A percentile compares a stretch with the other conserved stretches of the same genome.
These are phyloP conservation scores for Zymoseptoria tritici DNA, from an alignment of 2,329 filamentous ascomycete genomes.

Conservation along the genomic window DNA sequence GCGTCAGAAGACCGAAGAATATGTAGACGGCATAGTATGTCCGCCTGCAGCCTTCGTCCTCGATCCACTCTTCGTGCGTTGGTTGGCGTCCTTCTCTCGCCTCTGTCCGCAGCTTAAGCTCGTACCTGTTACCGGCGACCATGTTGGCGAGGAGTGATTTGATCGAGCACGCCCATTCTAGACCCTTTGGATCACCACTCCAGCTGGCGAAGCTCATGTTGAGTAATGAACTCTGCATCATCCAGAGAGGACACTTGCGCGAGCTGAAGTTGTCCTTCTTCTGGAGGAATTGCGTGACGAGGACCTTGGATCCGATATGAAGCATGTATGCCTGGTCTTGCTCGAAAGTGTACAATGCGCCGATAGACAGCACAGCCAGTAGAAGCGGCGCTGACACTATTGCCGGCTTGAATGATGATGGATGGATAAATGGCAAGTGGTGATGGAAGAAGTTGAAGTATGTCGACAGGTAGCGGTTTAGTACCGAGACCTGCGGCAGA, in stretches of 20 bases:
- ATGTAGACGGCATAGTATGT: conserved; percentile 99
- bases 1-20: conserved; percentile 89
- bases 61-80: conserved; percentile 84
- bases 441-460: conserved; percentile 98
- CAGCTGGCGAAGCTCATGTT: conserved; percentile 99
- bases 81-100: conserved; percentile 70
- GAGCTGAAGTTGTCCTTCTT: conserved; percentile 99
- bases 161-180: conserved; percentile 98
- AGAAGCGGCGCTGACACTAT: conserved; percentile 74
- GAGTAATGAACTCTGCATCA: conserved; percentile 91
- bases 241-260: conserved; percentile 93
- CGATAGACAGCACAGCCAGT: conserved; percentile 86
- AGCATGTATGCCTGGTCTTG: conserved; percentile 95
- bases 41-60: conserved; percentile 90
- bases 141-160: conserved; percentile 97
- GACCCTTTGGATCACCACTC: conserved; percentile 94
- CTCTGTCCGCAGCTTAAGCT: conserved; percentile 87
- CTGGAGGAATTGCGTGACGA: conserved; percentile 93
- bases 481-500: conserved; percentile 66
- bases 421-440: conserved; percentile 91
- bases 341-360: conserved; percentile 92
- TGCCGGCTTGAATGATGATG: conserved; percentile 78
- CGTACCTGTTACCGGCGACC: conserved; percentile 95
- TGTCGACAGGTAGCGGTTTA: conserved; percentile 89
- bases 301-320: conserved; percentile 93